A percentile compares a stretch with the other conserved stretches of the same genome.
Evolutionary conservation across 2,329 filamentous ascomycete genomes (phyloP).

Genomic region (Karstenula rhodostoma): DNA sequence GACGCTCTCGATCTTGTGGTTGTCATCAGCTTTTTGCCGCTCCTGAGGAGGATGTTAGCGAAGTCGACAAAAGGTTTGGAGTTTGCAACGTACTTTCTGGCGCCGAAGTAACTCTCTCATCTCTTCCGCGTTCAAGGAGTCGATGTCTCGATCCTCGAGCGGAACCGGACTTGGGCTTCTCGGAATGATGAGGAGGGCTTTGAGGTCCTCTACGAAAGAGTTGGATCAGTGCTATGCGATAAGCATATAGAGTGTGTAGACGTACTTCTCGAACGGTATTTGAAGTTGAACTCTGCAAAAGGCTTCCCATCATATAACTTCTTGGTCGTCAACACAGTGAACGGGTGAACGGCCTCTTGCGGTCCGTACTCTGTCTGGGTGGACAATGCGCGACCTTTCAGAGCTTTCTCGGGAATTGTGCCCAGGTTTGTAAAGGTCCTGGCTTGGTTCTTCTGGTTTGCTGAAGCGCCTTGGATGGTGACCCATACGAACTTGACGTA

Average conservation of each 20-base stretch:
- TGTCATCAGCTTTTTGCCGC: not conserved
- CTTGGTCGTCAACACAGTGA: not conserved
- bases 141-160: conserved; percentile 11
- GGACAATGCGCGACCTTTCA: conserved; percentile 28
- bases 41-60: not conserved
- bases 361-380: conserved; percentile 12
- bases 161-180: conserved; percentile 26
- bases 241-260: not conserved
- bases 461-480: not conserved
- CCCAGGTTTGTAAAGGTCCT: not conserved
- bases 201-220: conserved; percentile 30
- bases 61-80: not conserved
- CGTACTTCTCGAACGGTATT: conserved; percentile 30
- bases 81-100: conserved; percentile 19
- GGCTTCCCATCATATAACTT: conserved; percentile 13
- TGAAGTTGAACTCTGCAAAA: conserved; percentile 30
- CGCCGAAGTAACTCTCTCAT: conserved; percentile 27
- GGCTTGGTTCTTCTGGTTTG: not conserved
- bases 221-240: not conserved
- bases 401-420: conserved; percentile 31
- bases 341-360: not conserved
- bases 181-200: conserved; percentile 43
- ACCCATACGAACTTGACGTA: not conserved
- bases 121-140: conserved; percentile 24
- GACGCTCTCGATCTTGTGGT: not conserved